Evolutionary conservation across 257 asterid species (phyloP).

Genomic region (Forsythia viridissima): DNA sequence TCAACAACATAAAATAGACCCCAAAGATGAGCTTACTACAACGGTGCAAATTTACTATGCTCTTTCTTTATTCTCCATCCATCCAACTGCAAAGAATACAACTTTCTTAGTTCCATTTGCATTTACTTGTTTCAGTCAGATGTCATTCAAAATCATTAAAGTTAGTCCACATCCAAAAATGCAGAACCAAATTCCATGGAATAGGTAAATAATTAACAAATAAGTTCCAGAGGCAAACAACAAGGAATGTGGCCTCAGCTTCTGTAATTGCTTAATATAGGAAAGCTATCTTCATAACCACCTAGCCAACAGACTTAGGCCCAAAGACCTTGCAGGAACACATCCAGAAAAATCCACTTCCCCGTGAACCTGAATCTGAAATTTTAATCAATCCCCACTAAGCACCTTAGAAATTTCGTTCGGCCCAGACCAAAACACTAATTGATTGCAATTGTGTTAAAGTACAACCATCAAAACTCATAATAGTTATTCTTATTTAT

Average conservation of each 20-base stretch:
- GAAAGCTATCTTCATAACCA: background rate
- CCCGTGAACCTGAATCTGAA: background rate
- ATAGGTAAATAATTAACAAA: background rate
- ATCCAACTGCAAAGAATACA: background rate
- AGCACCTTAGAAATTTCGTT: background rate
- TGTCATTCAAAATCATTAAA: background rate
- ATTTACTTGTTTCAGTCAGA: background rate
- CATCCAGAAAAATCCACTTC: background rate
- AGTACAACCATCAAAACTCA: background rate
- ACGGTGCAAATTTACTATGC: background rate
- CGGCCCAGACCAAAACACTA: background rate
- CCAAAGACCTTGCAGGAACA: background rate
- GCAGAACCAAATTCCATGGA: background rate
- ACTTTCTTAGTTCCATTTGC: background rate
- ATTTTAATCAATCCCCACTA: background rate
- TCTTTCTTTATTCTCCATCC: background rate
- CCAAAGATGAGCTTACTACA: constrained; percentile 1
- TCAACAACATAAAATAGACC: constrained; percentile 32
- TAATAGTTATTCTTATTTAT: background rate
- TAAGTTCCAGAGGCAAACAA: background rate
- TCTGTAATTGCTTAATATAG: background rate
- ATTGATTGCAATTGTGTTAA: background rate
- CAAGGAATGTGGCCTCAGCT: background rate
- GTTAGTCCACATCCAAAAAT: background rate
- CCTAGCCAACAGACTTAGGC: background rate